phyloP scores from a whole-genome alignment of 1,139 yeast species.

The Geotrichum fermentans region DNA sequence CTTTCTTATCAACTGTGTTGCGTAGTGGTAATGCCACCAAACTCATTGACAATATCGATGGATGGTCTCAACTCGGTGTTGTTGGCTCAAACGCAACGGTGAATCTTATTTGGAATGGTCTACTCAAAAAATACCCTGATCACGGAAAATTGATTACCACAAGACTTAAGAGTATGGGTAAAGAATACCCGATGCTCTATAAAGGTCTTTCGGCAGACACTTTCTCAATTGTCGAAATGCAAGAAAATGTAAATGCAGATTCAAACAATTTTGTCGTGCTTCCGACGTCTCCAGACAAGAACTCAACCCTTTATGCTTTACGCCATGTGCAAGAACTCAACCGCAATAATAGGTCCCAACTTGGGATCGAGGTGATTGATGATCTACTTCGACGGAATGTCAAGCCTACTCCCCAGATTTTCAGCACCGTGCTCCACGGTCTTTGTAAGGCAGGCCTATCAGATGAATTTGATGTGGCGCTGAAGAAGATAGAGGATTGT shows the following conservation, averaged over 20 bases:
- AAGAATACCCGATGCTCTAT: constrained; percentile 11
- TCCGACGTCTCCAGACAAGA: constrained; percentile 7
- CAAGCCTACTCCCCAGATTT: constrained; percentile 14
- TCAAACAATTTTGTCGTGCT: constrained; percentile 1
- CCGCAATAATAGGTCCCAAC: background rate
- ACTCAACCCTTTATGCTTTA: constrained; percentile 9
- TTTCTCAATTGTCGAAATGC: background rate
- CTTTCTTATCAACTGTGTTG: constrained; percentile 10
- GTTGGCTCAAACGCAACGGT: constrained; percentile 19
- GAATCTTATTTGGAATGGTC: constrained; percentile 16
- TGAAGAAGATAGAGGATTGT: constrained; percentile 14
- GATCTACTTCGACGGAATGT: constrained; percentile 6
- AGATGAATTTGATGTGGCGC: constrained; percentile 11
- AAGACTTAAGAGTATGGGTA: constrained; percentile 1
- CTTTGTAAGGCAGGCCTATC: constrained; percentile 15
- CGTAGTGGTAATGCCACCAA: constrained; percentile 6
- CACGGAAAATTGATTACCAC: constrained; percentile 7
- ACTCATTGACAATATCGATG: constrained; percentile 14
- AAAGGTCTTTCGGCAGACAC: constrained; percentile 10
- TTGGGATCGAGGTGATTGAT: constrained; percentile 9
- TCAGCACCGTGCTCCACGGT: constrained; percentile 14
- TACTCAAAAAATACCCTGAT: constrained; percentile 13
- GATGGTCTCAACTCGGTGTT: constrained; percentile 14
- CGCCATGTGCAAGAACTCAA: constrained; percentile 13
- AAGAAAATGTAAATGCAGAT: background rate